These are phyloP conservation scores for Aspergillus nidulans DNA, from an alignment of 495 filamentous ascomycete genomes.

Conservation along the genomic window DNA sequence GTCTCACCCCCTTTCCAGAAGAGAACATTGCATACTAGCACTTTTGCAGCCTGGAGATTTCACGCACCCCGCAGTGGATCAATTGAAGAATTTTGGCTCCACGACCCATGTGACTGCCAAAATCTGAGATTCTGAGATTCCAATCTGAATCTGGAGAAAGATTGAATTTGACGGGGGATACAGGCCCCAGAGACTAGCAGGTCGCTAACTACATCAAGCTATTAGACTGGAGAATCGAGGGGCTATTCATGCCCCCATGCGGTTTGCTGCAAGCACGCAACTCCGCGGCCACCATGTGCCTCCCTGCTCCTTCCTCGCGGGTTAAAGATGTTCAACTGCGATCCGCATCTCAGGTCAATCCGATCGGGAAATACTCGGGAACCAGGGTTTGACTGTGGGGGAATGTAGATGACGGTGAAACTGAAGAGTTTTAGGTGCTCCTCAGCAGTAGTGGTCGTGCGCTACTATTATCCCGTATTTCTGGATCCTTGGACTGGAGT, in stretches of 20 bases:
- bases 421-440: too few species aligned
- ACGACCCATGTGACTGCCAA: not conserved
- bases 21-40: too few species aligned
- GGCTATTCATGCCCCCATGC: too few species aligned
- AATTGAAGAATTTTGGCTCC: not conserved
- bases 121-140: not conserved
- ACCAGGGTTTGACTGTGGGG: not conserved
- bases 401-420: not conserved
- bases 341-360: not conserved
- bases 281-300: not conserved
- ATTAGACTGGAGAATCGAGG: not conserved
- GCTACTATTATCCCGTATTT: too few species aligned
- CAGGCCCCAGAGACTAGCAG: not conserved
- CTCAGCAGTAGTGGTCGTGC: too few species aligned
- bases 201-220: not conserved
- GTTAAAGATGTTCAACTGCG: not conserved
- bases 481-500: too few species aligned
- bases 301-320: not conserved
- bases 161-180: not conserved
- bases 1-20: not conserved
- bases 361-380: not conserved
- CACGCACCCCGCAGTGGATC: not conserved
- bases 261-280: not conserved
- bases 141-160: not conserved
- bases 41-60: not conserved